Percentiles rank a stretch among this genome's conserved stretches.
These are phyloP conservation scores for Sporothrix luriei DNA, from an alignment of 2,329 filamentous ascomycete species.

Conservation along the genomic window DNA sequence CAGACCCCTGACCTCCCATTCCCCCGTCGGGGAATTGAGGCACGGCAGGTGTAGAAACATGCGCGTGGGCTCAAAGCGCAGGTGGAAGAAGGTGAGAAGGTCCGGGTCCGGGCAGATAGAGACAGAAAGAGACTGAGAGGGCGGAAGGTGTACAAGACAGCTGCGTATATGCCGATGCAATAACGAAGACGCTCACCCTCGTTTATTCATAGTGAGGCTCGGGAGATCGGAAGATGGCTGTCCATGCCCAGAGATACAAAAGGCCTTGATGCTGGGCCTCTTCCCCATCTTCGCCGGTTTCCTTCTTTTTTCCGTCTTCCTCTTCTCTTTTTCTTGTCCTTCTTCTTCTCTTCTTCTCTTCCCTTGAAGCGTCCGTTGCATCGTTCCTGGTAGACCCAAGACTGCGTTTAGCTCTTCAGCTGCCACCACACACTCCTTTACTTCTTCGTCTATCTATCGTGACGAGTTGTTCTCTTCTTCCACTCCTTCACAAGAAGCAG, in stretches of 20 bases:
- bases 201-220: background rate
- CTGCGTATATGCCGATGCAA: constrained; percentile 19
- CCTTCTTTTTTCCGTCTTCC: background rate
- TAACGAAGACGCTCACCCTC: background rate
- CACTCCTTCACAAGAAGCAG: constrained; percentile 26
- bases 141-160: background rate
- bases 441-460: constrained; percentile 14
- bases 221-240: constrained; percentile 1
- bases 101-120: background rate
- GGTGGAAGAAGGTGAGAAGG: constrained; percentile 8
- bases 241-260: constrained; percentile 4
- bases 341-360: background rate
- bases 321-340: background rate
- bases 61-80: background rate
- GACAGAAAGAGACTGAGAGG: background rate
- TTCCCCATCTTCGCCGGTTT: background rate
- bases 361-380: background rate
- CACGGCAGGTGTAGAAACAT: background rate
- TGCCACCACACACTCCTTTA: constrained; percentile 9
- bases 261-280: background rate
- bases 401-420: constrained; percentile 23
- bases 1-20: background rate
- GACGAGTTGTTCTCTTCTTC: background rate
- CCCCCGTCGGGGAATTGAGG: background rate
- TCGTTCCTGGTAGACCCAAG: constrained; percentile 23